phyloP scores from a whole-genome alignment of 1,139 yeast genomes.

The Debaryomycetaceae sp. region DNA sequence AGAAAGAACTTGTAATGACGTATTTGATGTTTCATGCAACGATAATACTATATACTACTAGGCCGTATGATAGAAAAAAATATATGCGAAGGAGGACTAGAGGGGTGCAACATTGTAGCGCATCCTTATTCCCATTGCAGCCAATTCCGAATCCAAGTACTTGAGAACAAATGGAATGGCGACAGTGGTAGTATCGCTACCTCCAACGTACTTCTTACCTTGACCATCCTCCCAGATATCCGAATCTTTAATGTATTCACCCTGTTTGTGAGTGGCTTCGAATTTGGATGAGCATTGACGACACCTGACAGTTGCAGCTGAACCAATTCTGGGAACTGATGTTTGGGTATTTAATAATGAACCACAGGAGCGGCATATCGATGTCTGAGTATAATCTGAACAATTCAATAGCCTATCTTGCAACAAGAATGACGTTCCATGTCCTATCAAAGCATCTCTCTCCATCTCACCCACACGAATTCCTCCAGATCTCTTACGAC shows the following conservation, averaged over 20 bases:
- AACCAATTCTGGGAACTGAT: slow-evolving; percentile 87
- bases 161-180: slow-evolving; percentile 96
- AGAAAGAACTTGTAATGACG: slow-evolving; percentile 1
- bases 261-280: slow-evolving; percentile 33
- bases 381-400: slow-evolving; percentile 90
- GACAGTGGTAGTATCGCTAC: slow-evolving; percentile 86
- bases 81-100: slow-evolving; percentile 14
- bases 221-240: slow-evolving; percentile 97
- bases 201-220: slow-evolving; percentile 88
- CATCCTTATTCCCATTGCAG: slow-evolving; percentile 98
- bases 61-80: slow-evolving; percentile 1
- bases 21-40: slow-evolving; percentile 1
- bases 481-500: slow-evolving; percentile 99
- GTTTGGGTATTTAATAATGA: slow-evolving; percentile 84
- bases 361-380: slow-evolving; percentile 91
- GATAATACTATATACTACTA: slow-evolving; percentile 1
- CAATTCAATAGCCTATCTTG: slow-evolving; percentile 95
- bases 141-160: slow-evolving; percentile 89
- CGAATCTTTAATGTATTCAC: slow-evolving; percentile 59
- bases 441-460: slow-evolving; percentile 98
- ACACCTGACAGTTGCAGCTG: slow-evolving; percentile 75
- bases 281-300: slow-evolving; percentile 83
- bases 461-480: slow-evolving; percentile 99
- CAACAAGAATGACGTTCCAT: slow-evolving; percentile 93
- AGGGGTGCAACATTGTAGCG: slow-evolving; percentile 75